Evolutionary conservation across 108 stramenopile genomes (phyloP).

Genomic region (Skeletonema menzelii): DNA sequence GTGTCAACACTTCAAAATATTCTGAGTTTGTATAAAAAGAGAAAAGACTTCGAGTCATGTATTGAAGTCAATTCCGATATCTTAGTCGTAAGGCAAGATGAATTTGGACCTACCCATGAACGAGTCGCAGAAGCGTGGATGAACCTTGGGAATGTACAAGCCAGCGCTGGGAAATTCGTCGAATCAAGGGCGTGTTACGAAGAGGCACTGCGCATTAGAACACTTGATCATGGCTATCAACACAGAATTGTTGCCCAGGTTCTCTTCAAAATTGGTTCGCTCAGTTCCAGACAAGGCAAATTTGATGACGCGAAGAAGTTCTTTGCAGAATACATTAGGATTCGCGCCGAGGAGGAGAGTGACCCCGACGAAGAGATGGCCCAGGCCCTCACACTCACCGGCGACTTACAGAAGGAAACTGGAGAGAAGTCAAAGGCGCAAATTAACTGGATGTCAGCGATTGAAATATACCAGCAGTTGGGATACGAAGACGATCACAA

Average conservation of each 20-base stretch:
- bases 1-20: constrained; percentile 83
- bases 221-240: constrained; percentile 13
- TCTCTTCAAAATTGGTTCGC: constrained; percentile 38
- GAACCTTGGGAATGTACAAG: constrained; percentile 33
- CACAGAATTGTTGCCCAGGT: constrained; percentile 32
- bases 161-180: constrained; percentile 21
- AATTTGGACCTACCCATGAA: constrained; percentile 36
- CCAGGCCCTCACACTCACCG: constrained; percentile 38
- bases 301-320: constrained; percentile 34
- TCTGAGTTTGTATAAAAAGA: constrained; percentile 75
- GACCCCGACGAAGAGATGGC: constrained; percentile 53
- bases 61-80: constrained; percentile 28
- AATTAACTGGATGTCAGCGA: constrained; percentile 49
- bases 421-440: constrained; percentile 45
- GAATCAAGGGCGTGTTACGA: constrained; percentile 42
- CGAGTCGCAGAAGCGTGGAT: constrained; percentile 45
- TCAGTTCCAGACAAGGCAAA: constrained; percentile 26
- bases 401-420: constrained; percentile 37
- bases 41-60: constrained; percentile 38
- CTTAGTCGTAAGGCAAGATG: constrained; percentile 25
- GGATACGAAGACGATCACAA: constrained; percentile 39
- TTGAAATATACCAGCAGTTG: constrained; percentile 40
- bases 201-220: constrained; percentile 41
- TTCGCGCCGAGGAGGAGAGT: constrained; percentile 40
- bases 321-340: constrained; percentile 47